Evolutionary conservation across 1,139 yeast species (phyloP), one percentile per base, ranked within the genome.

Genomic region (Saccharomycopsis phalli): DNA sequence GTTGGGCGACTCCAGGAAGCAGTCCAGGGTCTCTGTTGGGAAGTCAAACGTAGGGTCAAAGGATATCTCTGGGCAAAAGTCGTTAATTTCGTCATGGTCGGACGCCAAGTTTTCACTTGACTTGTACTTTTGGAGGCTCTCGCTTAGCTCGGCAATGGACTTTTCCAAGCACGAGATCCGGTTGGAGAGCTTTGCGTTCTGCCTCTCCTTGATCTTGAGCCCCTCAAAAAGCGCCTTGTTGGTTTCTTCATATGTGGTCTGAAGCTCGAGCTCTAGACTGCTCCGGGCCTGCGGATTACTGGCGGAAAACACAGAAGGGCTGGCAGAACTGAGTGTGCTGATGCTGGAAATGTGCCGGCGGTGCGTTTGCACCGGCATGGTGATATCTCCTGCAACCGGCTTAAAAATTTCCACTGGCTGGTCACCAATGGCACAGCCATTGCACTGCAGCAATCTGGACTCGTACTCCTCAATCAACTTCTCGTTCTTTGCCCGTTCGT

Each of bases 191-290:
- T 39, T 36, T 10, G 36, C 17, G 23, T 44, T 44, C 17, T 35
- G 28, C 32, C 37, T 30, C 26, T 44, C 47, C 13, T 41, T 34
- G 11, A 21, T 13, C 20, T 38, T 41, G 10, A 44, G 26, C 25
- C 40, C 37, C 23, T 41, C 45, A 17, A 44, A 30, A 11, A 44
- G 27, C 5, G 20, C 18, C 18, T 35, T 33, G 22, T 44, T 44
- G 27, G 45, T 25, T 13, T 41, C 42, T 20, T 44, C 45, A 18
- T 41, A 44, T 1, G 42, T 38, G n/a, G 21, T 8, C 19, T 28
- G 37, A 21, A 20, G 19, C 3, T 8, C 22, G 18, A 13, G 38
- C 20, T 30, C 22, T 6, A 13, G 5, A 16, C 17, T 30, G 13
- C 21, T 14, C 5, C n/a, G 8, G 19, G 5, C 13, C 21, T 11